phyloP scores from a whole-genome alignment of 495 filamentous ascomycete genomes.

The Penicillium fimorum region DNA sequence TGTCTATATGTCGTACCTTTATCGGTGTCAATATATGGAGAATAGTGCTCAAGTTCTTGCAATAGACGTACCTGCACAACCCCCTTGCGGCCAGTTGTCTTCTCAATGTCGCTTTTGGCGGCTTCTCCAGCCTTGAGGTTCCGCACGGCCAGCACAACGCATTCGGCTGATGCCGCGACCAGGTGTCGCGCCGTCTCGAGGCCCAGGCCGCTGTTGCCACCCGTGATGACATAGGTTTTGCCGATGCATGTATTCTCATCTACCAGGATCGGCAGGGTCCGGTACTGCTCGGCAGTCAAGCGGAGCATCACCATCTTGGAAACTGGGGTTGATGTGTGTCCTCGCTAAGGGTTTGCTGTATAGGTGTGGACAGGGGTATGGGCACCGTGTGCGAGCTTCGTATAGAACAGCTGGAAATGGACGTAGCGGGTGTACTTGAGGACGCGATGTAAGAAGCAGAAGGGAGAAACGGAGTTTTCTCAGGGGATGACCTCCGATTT shows the following conservation, averaged over 20 bases:
- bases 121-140: constrained; percentile 40
- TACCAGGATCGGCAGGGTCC: neutral
- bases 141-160: constrained; percentile 52
- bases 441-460: neutral
- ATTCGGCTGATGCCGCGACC: constrained; percentile 25
- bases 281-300: neutral
- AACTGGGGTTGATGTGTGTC: neutral
- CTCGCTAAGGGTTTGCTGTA: neutral
- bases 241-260: constrained; percentile 8
- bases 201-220: constrained; percentile 32
- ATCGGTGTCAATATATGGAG: neutral
- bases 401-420: neutral
- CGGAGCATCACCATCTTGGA: constrained; percentile 1
- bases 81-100: constrained; percentile 13
- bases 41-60: neutral
- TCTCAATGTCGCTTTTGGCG: constrained; percentile 28
- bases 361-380: no score
- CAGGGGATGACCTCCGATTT: neutral
- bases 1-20: constrained; percentile 27
- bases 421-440: no score
- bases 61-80: neutral
- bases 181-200: constrained; percentile 28
- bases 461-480: neutral
- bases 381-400: neutral
- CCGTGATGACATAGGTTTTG: constrained; percentile 31